Evolutionary conservation across 148 eudicot genomes (phyloP), one percentile per base, ranked within the genome.

Genomic region (Heliamphora exappendiculata): DNA sequence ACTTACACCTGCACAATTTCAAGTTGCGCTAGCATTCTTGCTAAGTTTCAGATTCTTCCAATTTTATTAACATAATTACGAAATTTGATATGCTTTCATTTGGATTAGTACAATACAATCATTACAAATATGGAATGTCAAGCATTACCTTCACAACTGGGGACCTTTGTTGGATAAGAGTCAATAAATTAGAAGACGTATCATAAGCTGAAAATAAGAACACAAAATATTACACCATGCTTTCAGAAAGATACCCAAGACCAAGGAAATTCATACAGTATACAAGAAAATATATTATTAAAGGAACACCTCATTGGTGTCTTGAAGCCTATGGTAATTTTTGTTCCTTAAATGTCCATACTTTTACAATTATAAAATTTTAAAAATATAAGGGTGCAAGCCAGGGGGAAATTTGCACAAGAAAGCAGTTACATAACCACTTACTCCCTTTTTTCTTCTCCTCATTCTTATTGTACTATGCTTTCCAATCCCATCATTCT

Each of bases 101-200:
- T 2, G 13, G 4, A 13, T 72, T 55, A 14, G 31, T 20, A 42
- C 44, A 44, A 59, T 14, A 74, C 31, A 63, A 42, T 41, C 14
- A 69, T 17, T 63, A 68, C 50, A 37, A 47, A 42, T 28, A 39
- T 22, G 31, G 12, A 10, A 63, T 22, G 29, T 7, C 49, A 73
- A 45, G 24, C 24, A n/a, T 41, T 81, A 95, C 99, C 99, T 95
- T 93, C 26, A 87, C 73, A 59, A 93, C 82, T 0, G 99, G 99
- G 33, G 99, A 95, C 67, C 99, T 89, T 81, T 91, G 97, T 78
- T 95, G 99, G 51, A 95, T 84, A 75, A 91, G 86, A 62, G 85
- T 81, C 86, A 90, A 73, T 20, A 64, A 78, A 83, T 78, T 77
- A 42, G 93, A 75, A 47, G 83, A 62, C 19, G 87, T 88, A 8